Base-by-base conservation (phyloP, 2,329 filamentous ascomycete genomes). In the Neofusicoccum umdonicola region DNA sequence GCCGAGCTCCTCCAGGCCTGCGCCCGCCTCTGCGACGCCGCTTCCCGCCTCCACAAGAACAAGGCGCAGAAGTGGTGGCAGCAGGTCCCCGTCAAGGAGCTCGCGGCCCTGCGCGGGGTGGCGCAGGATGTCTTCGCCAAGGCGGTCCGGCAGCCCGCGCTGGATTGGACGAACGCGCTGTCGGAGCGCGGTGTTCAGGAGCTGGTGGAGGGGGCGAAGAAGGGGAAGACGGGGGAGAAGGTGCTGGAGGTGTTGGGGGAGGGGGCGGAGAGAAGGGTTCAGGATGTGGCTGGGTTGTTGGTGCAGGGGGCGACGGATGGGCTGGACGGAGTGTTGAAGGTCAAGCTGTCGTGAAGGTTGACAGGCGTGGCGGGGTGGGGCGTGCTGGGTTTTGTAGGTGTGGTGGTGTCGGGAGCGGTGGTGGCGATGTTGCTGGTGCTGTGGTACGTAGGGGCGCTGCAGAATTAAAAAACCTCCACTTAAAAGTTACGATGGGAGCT, bases 1-100 rank as follows among this genome's bases (percentile, higher is more conserved):
- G 57, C 74, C 70, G 54, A 71, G 69, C 8, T 63, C 13, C 4
- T 65, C 22, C 35, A 76, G 65, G 9, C 73, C 68, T 22, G 34
- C 15, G 17, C 27, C 22, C 63, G 63, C 27, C 50, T 65, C 45
- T 65, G 54, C n/a, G 63, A 60, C n/a, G 47, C 63, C 4, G 63
- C 63, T 1, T 9, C 42, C 39, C 48, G 50, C n/a, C 45, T 65
- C 22, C 35, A 27, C n/a, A 65, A 65, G 41, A 50, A 13, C 35
- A 65, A 65, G 27, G 13, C 54, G 37, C 54, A 44, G 39, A 58
- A 58, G 45, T 65, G 63, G 63, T 48, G 39, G 22, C 27, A 37
- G 8, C 27, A 15, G 8, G 45, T 65, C 13, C 63, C 63, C 4
- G 27, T 45, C n/a, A 65, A 65, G 42, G 63, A 65, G 39, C 11